phyloP scores from a whole-genome alignment of 83 land plant species.

The Diphasiastrum complanatum region DNA sequence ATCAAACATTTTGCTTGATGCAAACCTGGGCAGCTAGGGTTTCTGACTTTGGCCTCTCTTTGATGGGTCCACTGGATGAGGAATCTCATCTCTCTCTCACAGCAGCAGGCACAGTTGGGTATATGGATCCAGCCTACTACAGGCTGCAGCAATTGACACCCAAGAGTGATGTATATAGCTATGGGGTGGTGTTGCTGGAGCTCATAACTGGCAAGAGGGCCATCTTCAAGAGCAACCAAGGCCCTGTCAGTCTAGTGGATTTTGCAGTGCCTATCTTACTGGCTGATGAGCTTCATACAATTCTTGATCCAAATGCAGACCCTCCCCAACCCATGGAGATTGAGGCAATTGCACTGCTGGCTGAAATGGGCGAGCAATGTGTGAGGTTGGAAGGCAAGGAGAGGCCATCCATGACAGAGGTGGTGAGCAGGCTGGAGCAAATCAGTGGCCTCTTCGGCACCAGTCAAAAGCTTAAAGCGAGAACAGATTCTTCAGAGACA shows the following conservation, averaged over 20 bases:
- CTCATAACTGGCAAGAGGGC: slow-evolving; percentile 55
- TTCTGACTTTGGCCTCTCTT: slow-evolving; percentile 27
- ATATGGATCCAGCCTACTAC: slow-evolving; percentile 86
- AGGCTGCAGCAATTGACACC: slow-evolving; percentile 52
- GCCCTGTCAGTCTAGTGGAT: slow-evolving; percentile 59
- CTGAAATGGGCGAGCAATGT: slow-evolving; percentile 55
- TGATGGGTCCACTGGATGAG: slow-evolving; percentile 17
- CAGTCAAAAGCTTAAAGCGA: too few relatives aligned
- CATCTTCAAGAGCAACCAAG: slow-evolving; percentile 36
- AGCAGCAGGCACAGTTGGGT: slow-evolving; percentile 80
- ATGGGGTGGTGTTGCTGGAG: slow-evolving; percentile 68
- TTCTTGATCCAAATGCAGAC: slow-evolving; percentile 46
- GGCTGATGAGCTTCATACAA: slow-evolving; percentile 37
- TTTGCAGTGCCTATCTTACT: slow-evolving; percentile 41
- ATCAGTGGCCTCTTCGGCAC: not conserved
- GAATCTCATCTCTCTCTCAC: slow-evolving; percentile 25
- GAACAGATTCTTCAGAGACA: too few relatives aligned
- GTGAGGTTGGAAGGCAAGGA: slow-evolving; percentile 43
- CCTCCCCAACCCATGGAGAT: slow-evolving; percentile 62
- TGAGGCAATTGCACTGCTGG: slow-evolving; percentile 53
- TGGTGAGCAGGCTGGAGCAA: slow-evolving; percentile 41
- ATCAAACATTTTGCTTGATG: slow-evolving; percentile 23
- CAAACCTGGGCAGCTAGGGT: slow-evolving; percentile 17
- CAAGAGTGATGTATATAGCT: slow-evolving; percentile 88
- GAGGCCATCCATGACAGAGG: slow-evolving; percentile 62